These are phyloP conservation scores for Picea sitchensis DNA, from an alignment of 75 land plant genomes.

Conservation along the genomic window DNA sequence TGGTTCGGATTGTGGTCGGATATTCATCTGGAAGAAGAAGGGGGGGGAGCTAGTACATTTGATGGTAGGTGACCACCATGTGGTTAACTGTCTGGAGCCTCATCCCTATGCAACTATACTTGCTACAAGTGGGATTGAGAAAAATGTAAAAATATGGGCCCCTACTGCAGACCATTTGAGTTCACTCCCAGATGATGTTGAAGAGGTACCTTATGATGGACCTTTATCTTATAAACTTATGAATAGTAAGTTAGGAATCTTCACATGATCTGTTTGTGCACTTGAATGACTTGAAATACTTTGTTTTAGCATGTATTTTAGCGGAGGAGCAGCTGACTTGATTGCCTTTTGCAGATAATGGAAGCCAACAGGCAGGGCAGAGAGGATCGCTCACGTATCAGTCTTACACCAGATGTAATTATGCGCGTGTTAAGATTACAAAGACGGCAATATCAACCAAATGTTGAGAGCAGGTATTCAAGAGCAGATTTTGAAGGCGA, in stretches of 20 bases:
- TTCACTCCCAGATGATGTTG: conserved; percentile 48
- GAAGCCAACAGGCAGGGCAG: conserved; percentile 48
- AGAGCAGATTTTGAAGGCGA: conserved; percentile 27
- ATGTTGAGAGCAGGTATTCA: conserved; percentile 27
- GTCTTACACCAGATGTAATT: conserved; percentile 40
- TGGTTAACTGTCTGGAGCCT: conserved; percentile 75
- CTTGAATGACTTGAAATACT: not conserved
- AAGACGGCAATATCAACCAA: conserved; percentile 34
- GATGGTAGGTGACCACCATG: conserved; percentile 56
- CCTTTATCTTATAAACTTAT: not conserved
- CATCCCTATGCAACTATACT: conserved; percentile 67
- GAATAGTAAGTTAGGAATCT: not conserved
- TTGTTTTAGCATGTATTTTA: not conserved
- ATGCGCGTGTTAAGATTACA: conserved; percentile 59
- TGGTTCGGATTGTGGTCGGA: conserved; percentile 83
- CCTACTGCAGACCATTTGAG: conserved; percentile 33
- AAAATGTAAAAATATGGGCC: conserved; percentile 64
- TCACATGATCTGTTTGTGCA: not conserved
- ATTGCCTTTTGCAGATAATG: conserved; percentile 45
- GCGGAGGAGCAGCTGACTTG: not conserved
- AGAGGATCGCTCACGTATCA: conserved; percentile 45
- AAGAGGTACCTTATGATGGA: conserved; percentile 33
- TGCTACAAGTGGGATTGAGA: conserved; percentile 75
- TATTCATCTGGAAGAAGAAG: conserved; percentile 81
- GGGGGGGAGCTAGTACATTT: conserved; percentile 55